Evolutionary conservation across 495 filamentous ascomycete species (phyloP), one percentile per base, ranked within the genome.

Genomic region (Penicillium manginii): DNA sequence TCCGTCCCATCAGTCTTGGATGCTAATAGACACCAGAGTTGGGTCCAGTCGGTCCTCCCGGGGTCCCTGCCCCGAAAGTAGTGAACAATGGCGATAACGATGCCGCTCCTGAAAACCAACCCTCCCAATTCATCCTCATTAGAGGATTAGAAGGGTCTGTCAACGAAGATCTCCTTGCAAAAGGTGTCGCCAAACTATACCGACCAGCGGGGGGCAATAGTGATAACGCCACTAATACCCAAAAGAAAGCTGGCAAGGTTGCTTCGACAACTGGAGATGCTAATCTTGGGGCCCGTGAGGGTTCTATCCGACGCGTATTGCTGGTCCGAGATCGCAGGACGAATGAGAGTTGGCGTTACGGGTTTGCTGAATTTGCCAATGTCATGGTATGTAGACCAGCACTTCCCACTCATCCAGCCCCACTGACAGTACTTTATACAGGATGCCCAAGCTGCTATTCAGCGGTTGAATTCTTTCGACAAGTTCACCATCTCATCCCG

Each of bases 401-500:
- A 7, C 17, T 43, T 43, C 17, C 40, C 7, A 43, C 15, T 14
- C 19, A 43, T 19, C 1, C 40, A 43, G 35, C 35, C n/a, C 18
- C 17, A 23, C 50, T 65, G 10, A 50, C 46, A 17, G n/a, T 19
- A 12, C 19, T 8, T 72, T 0, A 62, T 81, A 40, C 72, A 91
- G 74, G 92, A 96, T 71, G 91, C 92, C 2, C 83, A 86, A 74
- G 88, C 85, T 33, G 92, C 92, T 2, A 73, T 94, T 56, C 77
- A 80, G 4, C 90, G 92, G 58, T 89, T 88, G 62, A 85, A 86
- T 15, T 88, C 86, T 2, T 85, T 88, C 45, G 86, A 91, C 6
- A 91, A 88, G 60, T 96, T 96, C 62, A 93, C 91, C 5, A 92
- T 97, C 52, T 85, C 88, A 1, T 93, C 91, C 2, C 88, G 84